These are phyloP conservation scores for Linnemannia schmuckeri DNA, from an alignment of 192 early-diverging fungal genomes.

Conservation along the genomic window DNA sequence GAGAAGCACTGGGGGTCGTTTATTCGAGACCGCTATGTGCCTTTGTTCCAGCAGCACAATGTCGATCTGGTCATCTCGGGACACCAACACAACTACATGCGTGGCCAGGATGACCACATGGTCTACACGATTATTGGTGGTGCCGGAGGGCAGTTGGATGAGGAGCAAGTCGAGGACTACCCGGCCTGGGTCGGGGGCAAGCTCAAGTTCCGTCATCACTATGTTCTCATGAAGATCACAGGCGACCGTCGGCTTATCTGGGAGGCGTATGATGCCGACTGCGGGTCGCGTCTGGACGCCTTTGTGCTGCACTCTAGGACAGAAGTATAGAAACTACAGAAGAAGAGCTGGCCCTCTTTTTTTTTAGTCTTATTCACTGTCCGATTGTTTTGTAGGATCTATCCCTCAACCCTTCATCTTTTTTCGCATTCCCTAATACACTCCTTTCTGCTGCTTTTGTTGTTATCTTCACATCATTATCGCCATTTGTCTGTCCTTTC, in stretches of 20 bases:
- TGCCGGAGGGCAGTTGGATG: constrained; percentile 76
- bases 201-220: constrained; percentile 54
- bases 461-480: neutral
- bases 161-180: constrained; percentile 74
- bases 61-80: constrained; percentile 84
- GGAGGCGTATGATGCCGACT: constrained; percentile 56
- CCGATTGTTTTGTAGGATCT: neutral
- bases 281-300: constrained; percentile 50
- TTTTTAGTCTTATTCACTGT: neutral
- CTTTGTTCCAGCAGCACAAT: constrained; percentile 71
- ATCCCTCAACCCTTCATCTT: neutral
- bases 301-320: constrained; percentile 56
- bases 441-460: neutral
- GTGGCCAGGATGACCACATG: constrained; percentile 65
- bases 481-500: neutral
- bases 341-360: constrained; percentile 11
- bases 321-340: constrained; percentile 11
- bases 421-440: neutral
- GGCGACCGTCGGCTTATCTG: constrained; percentile 56
- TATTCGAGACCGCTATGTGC: constrained; percentile 73
- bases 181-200: constrained; percentile 52
- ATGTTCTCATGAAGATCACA: constrained; percentile 59
- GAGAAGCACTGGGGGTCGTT: constrained; percentile 81
- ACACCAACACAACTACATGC: constrained; percentile 85
- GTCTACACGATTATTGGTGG: constrained; percentile 82